Percentiles rank a stretch among this genome's conserved stretches.
These are phyloP conservation scores for Pleurotus ostreatus DNA, from an alignment of 768 basidiomycete species.

Conservation along the genomic window DNA sequence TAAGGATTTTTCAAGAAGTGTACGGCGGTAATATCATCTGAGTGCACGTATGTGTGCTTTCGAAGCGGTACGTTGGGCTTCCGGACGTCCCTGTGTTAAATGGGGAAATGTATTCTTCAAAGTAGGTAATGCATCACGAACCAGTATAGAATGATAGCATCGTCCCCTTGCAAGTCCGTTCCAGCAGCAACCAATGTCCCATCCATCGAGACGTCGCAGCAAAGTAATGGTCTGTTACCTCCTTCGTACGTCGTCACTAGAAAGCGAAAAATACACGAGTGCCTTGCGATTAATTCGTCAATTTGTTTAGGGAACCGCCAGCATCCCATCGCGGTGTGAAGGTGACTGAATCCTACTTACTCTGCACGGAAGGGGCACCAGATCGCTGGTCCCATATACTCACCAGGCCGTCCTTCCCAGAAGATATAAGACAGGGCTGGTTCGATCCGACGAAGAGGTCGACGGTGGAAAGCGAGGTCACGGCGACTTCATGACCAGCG, in stretches of 20 bases:
- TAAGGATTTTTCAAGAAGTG: constrained; percentile 45
- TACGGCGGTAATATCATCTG: constrained; percentile 85
- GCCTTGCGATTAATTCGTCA: background rate
- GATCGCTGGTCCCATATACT: constrained; percentile 74
- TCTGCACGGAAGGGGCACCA: constrained; percentile 24
- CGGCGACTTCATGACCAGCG: constrained; percentile 53
- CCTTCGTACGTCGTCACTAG: constrained; percentile 34
- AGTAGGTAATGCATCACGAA: constrained; percentile 21
- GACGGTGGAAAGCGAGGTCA: constrained; percentile 49
- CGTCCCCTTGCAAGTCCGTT: constrained; percentile 75
- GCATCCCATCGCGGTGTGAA: constrained; percentile 35
- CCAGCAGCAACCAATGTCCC: constrained; percentile 78
- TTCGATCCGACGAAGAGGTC: constrained; percentile 35
- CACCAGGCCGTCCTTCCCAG: constrained; percentile 69
- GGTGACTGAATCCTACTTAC: constrained; percentile 11
- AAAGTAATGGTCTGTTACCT: constrained; percentile 45
- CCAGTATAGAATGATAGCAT: constrained; percentile 86
- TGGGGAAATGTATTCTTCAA: no score
- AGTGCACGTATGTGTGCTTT: constrained; percentile 83
- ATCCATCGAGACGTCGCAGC: constrained; percentile 66
- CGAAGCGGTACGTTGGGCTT: constrained; percentile 66
- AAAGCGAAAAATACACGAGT: constrained; percentile 7
- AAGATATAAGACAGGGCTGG: constrained; percentile 51
- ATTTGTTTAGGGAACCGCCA: background rate
- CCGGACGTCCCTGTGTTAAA: constrained; percentile 71